phyloP scores from a whole-genome alignment of 2,329 filamentous ascomycete genomes.

The Calonectria fujianensis region DNA sequence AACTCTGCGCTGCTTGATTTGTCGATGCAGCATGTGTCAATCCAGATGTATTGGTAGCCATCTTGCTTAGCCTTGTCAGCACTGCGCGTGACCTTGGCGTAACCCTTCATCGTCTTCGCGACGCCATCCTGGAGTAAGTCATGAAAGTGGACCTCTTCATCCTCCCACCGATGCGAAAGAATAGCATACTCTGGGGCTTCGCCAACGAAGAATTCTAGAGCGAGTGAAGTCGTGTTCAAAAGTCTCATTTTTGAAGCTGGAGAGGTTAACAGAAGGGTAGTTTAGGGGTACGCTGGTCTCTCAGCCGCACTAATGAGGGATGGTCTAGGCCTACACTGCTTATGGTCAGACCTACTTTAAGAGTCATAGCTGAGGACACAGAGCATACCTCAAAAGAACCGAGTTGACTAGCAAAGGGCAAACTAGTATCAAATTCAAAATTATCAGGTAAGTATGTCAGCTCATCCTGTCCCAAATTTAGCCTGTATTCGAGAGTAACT shows the following conservation, averaged over 20 bases:
- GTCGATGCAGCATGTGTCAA: conserved; percentile 29
- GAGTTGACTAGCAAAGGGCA: not conserved
- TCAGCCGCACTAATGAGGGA: not conserved
- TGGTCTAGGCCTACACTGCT: not conserved
- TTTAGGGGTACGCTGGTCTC: not conserved
- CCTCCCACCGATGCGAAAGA: conserved; percentile 16
- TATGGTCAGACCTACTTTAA: not conserved
- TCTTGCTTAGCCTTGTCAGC: not conserved
- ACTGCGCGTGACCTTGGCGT: conserved; percentile 13
- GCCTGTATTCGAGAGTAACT: not conserved
- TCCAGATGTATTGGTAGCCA: conserved; percentile 25
- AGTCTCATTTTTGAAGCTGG: conserved; percentile 2
- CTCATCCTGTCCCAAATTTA: not conserved
- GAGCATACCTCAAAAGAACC: not conserved
- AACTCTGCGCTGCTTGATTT: conserved; percentile 27
- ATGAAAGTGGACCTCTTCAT: conserved; percentile 18
- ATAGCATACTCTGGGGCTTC: conserved; percentile 20
- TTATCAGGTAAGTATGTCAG: not conserved
- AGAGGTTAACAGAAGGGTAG: not conserved
- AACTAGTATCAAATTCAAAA: not conserved
- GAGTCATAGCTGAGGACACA: not conserved
- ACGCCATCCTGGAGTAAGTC: not conserved
- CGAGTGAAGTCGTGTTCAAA: not conserved
- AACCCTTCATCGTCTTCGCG: conserved; percentile 2
- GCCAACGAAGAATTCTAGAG: conserved; percentile 28